Evolutionary conservation across 1,284 basidiomycete species (phyloP), one percentile per base, ranked within the genome.

Genomic region (Hymenochaete sp.): DNA sequence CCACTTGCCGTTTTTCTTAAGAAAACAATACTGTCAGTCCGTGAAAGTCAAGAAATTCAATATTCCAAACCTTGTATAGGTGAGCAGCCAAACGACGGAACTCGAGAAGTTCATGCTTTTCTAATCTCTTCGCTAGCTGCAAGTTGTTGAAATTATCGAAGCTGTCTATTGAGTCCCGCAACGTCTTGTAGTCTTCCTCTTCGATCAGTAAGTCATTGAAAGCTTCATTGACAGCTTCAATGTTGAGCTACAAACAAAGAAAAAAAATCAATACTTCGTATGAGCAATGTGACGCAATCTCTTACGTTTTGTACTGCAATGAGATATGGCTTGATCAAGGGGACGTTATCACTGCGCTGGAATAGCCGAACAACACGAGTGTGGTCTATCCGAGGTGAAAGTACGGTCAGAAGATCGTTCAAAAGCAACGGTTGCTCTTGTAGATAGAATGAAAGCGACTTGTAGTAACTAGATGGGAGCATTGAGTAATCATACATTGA

Each of bases 71-170:
- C 75, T 96, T 93, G 78, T 97, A 98, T 29, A 98, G 67, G 61
- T 98, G 87, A 26, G 93, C 92, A 16, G 96, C 93, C 22, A 98
- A 71, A 52, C 93, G 72, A 39, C 96, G 77, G 79, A 98, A 98
- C 63, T 98, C 96, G 29, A 99, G 74, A 35, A 98, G 73, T 49
- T 89, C 88, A 61, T 98, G 93, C 55, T 78, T 80, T 67, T 97
- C 90, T 48, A 99, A 67, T 38, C 88, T 77, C 56, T 78, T 76
- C 2, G 96, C 95, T 24, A 99, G 79, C 38, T 71, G 76, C 53
- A 93, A 80, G 52, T 90, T 90, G 66, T 98, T 91, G 71, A 97
- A 98, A 67, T 96, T 97, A 67, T 98, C 93, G 59, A 95, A 93
- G 62, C 90, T 92, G 65, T 98, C 93, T 52, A 98, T 92, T 18